Conservation (phyloP, 2,329 filamentous ascomycete species). For the Aspergillus caelatus region DNA sequence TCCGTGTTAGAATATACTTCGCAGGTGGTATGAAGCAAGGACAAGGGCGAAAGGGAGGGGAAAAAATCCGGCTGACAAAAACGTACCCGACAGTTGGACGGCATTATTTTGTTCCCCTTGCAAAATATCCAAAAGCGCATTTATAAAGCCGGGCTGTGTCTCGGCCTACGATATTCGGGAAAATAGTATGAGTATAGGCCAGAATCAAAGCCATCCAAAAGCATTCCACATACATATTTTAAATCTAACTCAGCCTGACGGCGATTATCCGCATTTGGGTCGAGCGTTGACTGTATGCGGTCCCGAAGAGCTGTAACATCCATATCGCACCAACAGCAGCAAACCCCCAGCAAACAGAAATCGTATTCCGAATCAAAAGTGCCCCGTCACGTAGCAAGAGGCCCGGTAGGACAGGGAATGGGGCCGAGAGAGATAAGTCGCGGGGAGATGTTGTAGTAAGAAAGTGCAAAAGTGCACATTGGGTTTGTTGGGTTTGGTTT, state of each 20-base stretch:
- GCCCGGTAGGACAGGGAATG: constrained; percentile 11
- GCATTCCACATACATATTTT: constrained; percentile 57
- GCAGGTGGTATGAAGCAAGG: not conserved
- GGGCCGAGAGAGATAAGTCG: constrained; percentile 11
- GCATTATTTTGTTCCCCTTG: constrained; percentile 83
- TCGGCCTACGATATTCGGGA: constrained; percentile 67
- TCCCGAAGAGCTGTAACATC: constrained; percentile 63
- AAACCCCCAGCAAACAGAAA: constrained; percentile 35
- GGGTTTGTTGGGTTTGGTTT: constrained; percentile 27
- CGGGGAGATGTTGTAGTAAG: constrained; percentile 14
- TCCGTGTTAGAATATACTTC: constrained; percentile 14
- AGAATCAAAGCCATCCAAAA: constrained; percentile 12
- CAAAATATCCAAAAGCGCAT: constrained; percentile 86
- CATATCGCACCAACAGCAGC: constrained; percentile 50
- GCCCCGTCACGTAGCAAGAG: constrained; percentile 25
- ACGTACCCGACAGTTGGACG: constrained; percentile 85
- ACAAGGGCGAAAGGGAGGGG: constrained; percentile 6
- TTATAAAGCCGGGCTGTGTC: constrained; percentile 84
- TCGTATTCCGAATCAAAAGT: constrained; percentile 28
- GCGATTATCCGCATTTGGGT: constrained; percentile 63
- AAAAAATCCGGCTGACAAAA: constrained; percentile 20
- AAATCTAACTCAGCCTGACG: constrained; percentile 66
- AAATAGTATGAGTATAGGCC: constrained; percentile 6
- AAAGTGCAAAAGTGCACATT: constrained; percentile 21
- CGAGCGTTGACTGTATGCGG: constrained; percentile 66